These are phyloP conservation scores for Teratosphaeria viscida DNA, from an alignment of 2,329 filamentous ascomycete genomes.

Conservation along the genomic window DNA sequence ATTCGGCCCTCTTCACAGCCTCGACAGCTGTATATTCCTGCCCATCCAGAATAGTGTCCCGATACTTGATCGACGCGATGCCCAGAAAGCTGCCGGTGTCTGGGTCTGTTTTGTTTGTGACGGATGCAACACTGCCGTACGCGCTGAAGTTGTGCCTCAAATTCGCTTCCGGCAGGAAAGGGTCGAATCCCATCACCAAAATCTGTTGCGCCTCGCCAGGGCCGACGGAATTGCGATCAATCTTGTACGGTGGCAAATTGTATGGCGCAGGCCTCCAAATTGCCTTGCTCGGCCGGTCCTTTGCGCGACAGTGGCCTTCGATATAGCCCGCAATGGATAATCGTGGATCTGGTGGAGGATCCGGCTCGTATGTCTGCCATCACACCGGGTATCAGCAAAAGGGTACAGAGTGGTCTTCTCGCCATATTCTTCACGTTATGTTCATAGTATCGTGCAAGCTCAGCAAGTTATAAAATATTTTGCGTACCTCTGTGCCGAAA, in stretches of 20 bases:
- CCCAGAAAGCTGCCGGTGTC: slow-evolving; percentile 89
- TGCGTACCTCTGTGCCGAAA: slow-evolving; percentile 33
- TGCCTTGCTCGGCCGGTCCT: slow-evolving; percentile 54
- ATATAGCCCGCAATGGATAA: slow-evolving; percentile 55
- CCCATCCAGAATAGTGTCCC: slow-evolving; percentile 52
- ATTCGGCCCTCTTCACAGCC: slow-evolving; percentile 71
- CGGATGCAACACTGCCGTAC: slow-evolving; percentile 79
- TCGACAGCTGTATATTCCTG: slow-evolving; percentile 58
- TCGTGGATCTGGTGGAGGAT: slow-evolving; percentile 77
- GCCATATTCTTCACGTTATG: slow-evolving; percentile 19
- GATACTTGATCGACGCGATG: slow-evolving; percentile 83
- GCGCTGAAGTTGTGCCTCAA: slow-evolving; percentile 65
- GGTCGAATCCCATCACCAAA: slow-evolving; percentile 93
- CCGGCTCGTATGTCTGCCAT: slow-evolving; percentile 48
- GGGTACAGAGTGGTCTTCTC: slow-evolving; percentile 29
- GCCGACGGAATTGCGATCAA: slow-evolving; percentile 73
- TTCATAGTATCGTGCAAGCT: slow-evolving; percentile 27
- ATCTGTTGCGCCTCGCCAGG: slow-evolving; percentile 84
- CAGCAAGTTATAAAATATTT: slow-evolving; percentile 24
- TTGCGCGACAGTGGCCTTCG: slow-evolving; percentile 36
- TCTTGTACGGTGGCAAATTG: slow-evolving; percentile 68
- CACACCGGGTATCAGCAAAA: slow-evolving; percentile 27
- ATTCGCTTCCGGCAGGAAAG: slow-evolving; percentile 62
- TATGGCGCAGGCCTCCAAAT: slow-evolving; percentile 65
- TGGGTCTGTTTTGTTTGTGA: slow-evolving; percentile 90